Evolutionary conservation across 2,329 filamentous ascomycete genomes (phyloP), one percentile per base, ranked within the genome.

Genomic region (Nemania bipapillata): DNA sequence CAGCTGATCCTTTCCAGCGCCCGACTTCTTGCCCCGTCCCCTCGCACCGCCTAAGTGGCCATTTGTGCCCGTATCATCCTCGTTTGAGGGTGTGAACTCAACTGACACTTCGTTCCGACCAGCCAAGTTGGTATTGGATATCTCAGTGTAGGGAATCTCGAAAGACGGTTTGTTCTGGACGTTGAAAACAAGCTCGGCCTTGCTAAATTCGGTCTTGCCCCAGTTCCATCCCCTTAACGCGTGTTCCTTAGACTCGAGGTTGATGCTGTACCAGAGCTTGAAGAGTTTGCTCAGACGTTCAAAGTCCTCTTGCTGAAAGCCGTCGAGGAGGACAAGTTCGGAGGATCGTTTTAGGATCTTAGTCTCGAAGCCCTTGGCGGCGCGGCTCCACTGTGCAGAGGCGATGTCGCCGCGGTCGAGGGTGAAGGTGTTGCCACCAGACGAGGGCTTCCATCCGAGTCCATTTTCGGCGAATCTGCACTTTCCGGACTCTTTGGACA

Each of bases 101-200:
- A 99, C 92, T 0, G 96, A 93, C 66, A 99, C 95, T 80, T 99
- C 96, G 77, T 98, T 98, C 82, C 97, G 96, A 72, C 96, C 96
- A 1, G 96, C 96, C 74, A 99, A 82, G 80, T 99, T 99, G 68
- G 96, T 98, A 82, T 99, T 99, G 66, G 92, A 94, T 74, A 99
- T 96, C 80, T 99, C 96, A 54, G 94, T 92, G 83, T 98, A 99
- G 12, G 96, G 94, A 4, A 99, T 90, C 81, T 98, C 96, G 80
- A 99, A 99, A 4, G 95, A 93, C 2, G 96, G 96, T 75, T 94
- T 90, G 81, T 97, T 99, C 79, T 97, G 94, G 42, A 99, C 96
- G 80, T 94, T 98, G 86, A 99, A 99, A 32, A 92, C 89, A 64
- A 99, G 88, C 83, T 99, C 96, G 63, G 94, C 91, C 82, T 98